Conservation (phyloP, 2,329 filamentous ascomycete genomes). For the Hymenoscyphus infarciens region DNA sequence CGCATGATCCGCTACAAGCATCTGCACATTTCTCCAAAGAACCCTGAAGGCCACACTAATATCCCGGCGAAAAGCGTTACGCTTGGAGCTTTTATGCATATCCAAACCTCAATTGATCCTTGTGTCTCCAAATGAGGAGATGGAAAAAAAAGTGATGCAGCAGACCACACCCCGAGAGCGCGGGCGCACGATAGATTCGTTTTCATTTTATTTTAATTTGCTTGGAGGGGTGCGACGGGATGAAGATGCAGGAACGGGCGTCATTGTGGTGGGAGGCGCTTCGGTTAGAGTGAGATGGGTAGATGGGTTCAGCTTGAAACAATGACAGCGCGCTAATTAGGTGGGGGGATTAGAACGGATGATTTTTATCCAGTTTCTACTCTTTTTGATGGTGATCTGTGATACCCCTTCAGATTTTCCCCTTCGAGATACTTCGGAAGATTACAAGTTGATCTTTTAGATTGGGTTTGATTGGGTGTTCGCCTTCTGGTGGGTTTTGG, state of each 20-base stretch:
- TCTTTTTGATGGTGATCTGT: background rate
- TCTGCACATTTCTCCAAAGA: background rate
- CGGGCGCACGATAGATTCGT: background rate
- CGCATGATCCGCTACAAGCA: constrained; percentile 10
- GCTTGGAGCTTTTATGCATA: constrained; percentile 2
- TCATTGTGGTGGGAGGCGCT: background rate
- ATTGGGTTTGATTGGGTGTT: background rate
- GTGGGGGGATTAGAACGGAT: background rate
- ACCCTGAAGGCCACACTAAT: background rate
- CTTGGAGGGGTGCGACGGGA: background rate
- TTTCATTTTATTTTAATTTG: background rate
- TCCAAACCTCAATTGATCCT: background rate
- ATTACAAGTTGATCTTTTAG: constrained; percentile 1
- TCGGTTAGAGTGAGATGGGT: background rate
- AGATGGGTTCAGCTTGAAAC: background rate
- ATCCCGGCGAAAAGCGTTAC: constrained; percentile 1
- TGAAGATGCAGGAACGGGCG: background rate
- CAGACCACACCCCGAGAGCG: background rate
- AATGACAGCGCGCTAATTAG: background rate
- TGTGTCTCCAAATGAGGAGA: background rate
- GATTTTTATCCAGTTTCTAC: background rate
- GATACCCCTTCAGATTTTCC: background rate
- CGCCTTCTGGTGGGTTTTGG: background rate
- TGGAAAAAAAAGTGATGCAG: background rate
- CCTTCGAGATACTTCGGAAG: background rate